Base-by-base conservation (phyloP, 179 eudicot species). In the Camellia oleifera region DNA sequence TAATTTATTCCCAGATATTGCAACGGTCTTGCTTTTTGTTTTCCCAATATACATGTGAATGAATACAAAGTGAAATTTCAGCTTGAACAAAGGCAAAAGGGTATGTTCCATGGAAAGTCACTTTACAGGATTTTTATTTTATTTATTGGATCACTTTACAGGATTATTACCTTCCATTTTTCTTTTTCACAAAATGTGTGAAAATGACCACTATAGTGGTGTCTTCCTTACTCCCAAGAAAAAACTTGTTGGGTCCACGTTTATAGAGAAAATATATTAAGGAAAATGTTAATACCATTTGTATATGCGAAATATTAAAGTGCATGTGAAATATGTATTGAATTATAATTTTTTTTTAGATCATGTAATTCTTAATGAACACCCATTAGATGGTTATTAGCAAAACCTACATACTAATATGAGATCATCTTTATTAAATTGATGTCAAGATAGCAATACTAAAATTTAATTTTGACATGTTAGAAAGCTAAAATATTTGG, bases 41-140 rank as follows among this genome's bases (percentile, higher is more conserved):
- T 77, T 83, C 79, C 83, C 78, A 80, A 74, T 71, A 52, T 53
- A 76, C 26, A 32, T 32, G 40, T 32, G 40, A 32, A 32, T 32
- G 40, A 32, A 32, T 32, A 1, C 40, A 32, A 32, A 32, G 40
- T 32, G 40, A 32, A 32, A 58, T 64, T 80, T 72, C 71, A 52
- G 50, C 61, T 14, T 52, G 56, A 57, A 63, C 65, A 78, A 44
- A 32, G 80, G 77, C n/a, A 57, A 72, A 69, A 69, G 76, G 48
- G 78, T 78, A 45, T 68, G 79, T 81, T 78, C 84, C 69, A 69
- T 60, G 63, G 83, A 80, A 75, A 81, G 84, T 78, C 75, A 53
- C 86, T 84, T 84, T 81, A 69, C 58, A 69, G 15, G 67, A 53
- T 69, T 32, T 32, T 32, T 32, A 32, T 32, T 32, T 32, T 32